Evolutionary conservation across 495 filamentous ascomycete species (phyloP).

Genomic region (Aspergillus sclerotiicarbonarius): DNA sequence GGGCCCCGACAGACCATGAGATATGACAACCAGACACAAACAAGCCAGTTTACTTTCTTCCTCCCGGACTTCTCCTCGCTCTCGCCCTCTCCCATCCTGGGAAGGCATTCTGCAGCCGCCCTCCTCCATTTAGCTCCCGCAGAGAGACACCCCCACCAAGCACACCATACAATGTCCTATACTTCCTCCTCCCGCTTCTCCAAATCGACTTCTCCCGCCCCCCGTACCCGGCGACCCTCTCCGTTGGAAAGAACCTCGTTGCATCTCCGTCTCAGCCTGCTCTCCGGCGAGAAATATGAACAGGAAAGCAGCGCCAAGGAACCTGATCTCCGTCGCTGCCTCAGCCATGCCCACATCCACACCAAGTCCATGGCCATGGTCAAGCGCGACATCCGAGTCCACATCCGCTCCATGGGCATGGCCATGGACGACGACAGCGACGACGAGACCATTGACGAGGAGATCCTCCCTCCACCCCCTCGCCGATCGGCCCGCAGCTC

Average conservation of each 20-base stretch:
- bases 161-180: slow-evolving; percentile 1
- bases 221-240: background rate
- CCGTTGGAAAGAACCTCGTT: slow-evolving; percentile 1
- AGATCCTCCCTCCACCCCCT: background rate
- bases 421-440: slow-evolving; percentile 2
- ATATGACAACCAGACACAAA: background rate
- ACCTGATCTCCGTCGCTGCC: slow-evolving; percentile 3
- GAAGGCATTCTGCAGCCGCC: background rate
- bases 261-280: slow-evolving; percentile 2
- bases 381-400: slow-evolving; percentile 7
- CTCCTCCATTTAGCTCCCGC: background rate
- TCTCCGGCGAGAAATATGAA: slow-evolving; percentile 5
- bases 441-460: background rate
- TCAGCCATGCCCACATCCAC: slow-evolving; percentile 3
- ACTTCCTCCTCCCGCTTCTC: background rate
- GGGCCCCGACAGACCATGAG: background rate
- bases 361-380: slow-evolving; percentile 3
- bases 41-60: background rate
- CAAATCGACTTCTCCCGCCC: background rate
- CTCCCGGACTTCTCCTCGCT: background rate
- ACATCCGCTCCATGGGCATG: slow-evolving; percentile 7
- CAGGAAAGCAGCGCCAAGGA: slow-evolving; percentile 5
- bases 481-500: background rate
- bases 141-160: background rate
- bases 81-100: background rate